phyloP scores from a whole-genome alignment of 345 rosid genomes.

The Salix dunnii region DNA sequence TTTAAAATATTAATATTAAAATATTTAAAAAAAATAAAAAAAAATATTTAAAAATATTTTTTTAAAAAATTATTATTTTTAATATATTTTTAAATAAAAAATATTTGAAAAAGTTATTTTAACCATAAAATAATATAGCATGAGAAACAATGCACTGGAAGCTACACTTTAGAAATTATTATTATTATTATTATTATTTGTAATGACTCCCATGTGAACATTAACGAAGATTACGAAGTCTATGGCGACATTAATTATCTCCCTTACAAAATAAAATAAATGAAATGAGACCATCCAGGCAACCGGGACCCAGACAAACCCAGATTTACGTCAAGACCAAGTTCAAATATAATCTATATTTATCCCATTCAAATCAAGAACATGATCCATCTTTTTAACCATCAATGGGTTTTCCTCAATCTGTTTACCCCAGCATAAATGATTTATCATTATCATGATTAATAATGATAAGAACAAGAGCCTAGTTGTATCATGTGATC shows the following conservation, averaged over 20 bases:
- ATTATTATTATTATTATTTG: neutral
- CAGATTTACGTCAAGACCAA: neutral
- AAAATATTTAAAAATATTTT: no score
- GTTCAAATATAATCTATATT: neutral
- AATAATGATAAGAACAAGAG: neutral
- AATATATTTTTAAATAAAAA: no score
- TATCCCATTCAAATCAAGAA: conserved; percentile 7
- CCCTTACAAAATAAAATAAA: neutral
- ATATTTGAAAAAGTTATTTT: no score
- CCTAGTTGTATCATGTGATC: neutral
- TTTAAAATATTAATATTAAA: no score
- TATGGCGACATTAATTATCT: neutral
- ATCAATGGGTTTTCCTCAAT: neutral
- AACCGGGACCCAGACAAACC: conserved; percentile 25
- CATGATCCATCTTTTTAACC: neutral
- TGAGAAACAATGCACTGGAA: no score
- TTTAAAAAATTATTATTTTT: no score
- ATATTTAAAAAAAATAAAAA: no score
- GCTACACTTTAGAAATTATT: no score
- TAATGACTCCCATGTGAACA: neutral
- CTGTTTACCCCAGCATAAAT: neutral
- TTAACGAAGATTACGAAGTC: neutral
- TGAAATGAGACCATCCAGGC: conserved; percentile 1
- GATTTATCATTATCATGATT: neutral
- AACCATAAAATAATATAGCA: no score